Percentiles rank a stretch among this genome's conserved stretches.
Conservation (phyloP, 345 rosid genomes). For the Limnanthes douglasii region DNA sequence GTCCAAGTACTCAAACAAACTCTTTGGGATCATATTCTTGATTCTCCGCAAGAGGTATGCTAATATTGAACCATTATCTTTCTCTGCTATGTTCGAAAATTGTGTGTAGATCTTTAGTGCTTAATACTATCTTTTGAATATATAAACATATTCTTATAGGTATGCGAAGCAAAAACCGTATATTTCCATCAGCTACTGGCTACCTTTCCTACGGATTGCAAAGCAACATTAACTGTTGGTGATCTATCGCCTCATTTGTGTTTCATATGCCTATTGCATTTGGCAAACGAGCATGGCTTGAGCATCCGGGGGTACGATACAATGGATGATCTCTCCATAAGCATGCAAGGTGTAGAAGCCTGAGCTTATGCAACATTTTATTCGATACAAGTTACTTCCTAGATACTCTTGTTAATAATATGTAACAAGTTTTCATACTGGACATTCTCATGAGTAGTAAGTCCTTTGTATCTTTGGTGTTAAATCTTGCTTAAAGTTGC, state of each 20-base stretch:
- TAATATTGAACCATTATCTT: neutral
- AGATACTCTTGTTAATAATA: too few relatives aligned
- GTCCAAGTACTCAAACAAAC: constrained; percentile 77
- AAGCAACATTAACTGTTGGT: constrained; percentile 40
- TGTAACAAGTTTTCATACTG: too few relatives aligned
- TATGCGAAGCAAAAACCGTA: constrained; percentile 25
- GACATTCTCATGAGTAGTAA: too few relatives aligned
- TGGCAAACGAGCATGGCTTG: constrained; percentile 87
- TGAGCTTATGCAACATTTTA: neutral
- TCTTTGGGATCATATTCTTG: constrained; percentile 63
- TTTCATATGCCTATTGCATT: constrained; percentile 79
- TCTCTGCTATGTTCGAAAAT: neutral
- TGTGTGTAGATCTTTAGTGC: neutral
- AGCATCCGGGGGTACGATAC: constrained; percentile 30
- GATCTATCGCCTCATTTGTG: constrained; percentile 91
- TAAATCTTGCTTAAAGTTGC: too few relatives aligned
- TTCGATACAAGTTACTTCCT: neutral
- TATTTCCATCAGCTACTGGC: constrained; percentile 64
- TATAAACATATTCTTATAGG: neutral
- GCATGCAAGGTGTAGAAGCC: too few relatives aligned
- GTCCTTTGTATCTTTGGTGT: too few relatives aligned
- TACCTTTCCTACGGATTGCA: constrained; percentile 55
- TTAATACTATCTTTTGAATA: neutral
- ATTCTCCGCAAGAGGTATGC: constrained; percentile 36
- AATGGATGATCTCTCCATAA: constrained; percentile 58